phyloP scores from a whole-genome alignment of 305 asterid species.

The Fraxinus velutina region DNA sequence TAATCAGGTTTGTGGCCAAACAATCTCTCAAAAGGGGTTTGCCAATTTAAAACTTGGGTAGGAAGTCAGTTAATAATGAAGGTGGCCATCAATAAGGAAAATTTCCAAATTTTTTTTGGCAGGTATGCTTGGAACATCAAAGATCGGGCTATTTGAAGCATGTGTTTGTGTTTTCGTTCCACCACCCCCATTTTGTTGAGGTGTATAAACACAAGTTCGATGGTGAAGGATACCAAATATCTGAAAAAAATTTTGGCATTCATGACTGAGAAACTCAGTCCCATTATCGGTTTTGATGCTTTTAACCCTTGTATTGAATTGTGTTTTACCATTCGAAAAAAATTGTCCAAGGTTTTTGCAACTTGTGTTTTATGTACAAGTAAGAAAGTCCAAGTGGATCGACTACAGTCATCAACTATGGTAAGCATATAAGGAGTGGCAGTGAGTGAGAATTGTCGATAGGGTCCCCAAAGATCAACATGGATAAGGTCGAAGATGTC shows the following conservation, averaged over 20 bases:
- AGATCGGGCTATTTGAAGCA: neutral
- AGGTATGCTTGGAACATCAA: neutral
- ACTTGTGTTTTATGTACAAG: neutral
- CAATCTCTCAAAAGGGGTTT: neutral
- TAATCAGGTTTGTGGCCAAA: neutral
- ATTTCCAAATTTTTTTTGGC: neutral
- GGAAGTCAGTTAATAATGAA: neutral
- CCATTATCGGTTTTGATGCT: neutral
- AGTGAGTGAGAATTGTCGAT: neutral
- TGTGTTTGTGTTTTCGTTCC: neutral
- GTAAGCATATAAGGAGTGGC: neutral
- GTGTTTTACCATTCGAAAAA: neutral
- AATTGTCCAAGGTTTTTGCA: neutral
- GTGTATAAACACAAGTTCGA: neutral
- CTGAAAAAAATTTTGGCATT: neutral
- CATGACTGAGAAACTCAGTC: neutral
- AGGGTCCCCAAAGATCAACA: slow-evolving; percentile 4
- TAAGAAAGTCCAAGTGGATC: neutral
- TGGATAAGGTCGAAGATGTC: neutral
- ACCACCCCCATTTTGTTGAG: slow-evolving; percentile 10
- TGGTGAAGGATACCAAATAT: neutral
- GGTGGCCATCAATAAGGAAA: neutral
- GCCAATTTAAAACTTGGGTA: neutral
- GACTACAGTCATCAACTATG: neutral
- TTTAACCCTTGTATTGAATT: neutral